These are phyloP conservation scores for Euphorbia lathyris DNA, from an alignment of 345 rosid genomes.

Conservation along the genomic window DNA sequence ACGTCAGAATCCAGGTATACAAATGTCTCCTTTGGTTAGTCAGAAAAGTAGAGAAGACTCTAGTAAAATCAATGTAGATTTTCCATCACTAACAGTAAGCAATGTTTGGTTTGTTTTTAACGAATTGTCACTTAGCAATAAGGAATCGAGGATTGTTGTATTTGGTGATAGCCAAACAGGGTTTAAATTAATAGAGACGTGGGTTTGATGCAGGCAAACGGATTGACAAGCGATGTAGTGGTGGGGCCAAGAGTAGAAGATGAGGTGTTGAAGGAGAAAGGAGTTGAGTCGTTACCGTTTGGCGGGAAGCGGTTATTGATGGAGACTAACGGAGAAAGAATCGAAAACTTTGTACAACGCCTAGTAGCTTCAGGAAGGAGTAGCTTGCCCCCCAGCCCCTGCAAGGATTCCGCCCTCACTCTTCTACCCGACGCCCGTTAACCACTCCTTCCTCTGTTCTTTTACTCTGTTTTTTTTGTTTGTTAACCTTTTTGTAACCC, in stretches of 20 bases:
- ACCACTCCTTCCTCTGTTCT: not conserved
- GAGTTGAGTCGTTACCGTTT: constrained; percentile 82
- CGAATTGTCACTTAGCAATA: not conserved
- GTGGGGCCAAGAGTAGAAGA: constrained; percentile 42
- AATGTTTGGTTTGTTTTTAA: not conserved
- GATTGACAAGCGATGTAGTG: constrained; percentile 41
- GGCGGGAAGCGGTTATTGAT: constrained; percentile 79
- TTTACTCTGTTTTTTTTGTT: too few species aligned
- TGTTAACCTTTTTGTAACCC: constrained; percentile 12
- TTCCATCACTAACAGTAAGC: not conserved
- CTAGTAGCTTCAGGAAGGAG: constrained; percentile 73
- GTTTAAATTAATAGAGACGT: not conserved
- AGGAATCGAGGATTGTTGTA: too few species aligned
- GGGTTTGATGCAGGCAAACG: constrained; percentile 48
- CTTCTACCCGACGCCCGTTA: constrained; percentile 69
- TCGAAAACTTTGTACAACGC: constrained; percentile 69
- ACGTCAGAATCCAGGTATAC: constrained; percentile 92
- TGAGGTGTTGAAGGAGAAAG: constrained; percentile 68
- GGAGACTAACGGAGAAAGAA: constrained; percentile 85
- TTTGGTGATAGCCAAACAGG: not conserved
- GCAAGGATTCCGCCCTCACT: constrained; percentile 67
- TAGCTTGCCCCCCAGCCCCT: constrained; percentile 82
- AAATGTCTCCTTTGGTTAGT: constrained; percentile 21
- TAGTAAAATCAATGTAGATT: too few species aligned
- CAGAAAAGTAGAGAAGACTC: constrained; percentile 7